Evolutionary conservation across 345 rosid genomes (phyloP).

Genomic region (Eucalyptus lansdowneana): DNA sequence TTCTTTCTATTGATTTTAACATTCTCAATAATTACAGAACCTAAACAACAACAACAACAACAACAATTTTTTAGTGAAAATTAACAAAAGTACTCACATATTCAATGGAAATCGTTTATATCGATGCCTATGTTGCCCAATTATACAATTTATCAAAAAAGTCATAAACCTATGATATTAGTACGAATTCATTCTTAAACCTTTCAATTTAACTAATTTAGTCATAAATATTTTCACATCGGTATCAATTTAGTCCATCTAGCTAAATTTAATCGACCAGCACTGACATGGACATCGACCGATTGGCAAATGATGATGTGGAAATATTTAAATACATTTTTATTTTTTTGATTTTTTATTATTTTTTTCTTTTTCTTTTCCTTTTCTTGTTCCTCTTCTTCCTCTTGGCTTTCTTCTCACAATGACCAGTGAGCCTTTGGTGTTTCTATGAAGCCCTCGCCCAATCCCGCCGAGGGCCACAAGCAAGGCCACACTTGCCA

Average conservation of each 20-base stretch:
- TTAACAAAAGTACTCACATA: neutral
- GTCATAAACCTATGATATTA: rapidly evolving
- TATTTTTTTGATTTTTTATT: no score
- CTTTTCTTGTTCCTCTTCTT: no score
- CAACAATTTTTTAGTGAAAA: neutral
- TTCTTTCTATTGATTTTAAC: neutral
- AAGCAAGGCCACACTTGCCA: rapidly evolving
- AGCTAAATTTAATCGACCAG: rapidly evolving
- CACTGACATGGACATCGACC: rapidly evolving
- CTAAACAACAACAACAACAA: neutral
- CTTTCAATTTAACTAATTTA: rapidly evolving
- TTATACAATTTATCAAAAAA: neutral
- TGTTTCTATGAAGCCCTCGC: rapidly evolving
- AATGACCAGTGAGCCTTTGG: rapidly evolving
- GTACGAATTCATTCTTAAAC: rapidly evolving
- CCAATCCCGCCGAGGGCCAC: rapidly evolving
- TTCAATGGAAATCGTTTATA: neutral
- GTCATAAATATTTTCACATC: rapidly evolving
- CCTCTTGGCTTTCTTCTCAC: no score
- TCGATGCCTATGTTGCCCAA: rapidly evolving
- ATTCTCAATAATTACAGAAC: neutral
- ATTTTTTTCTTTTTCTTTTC: rapidly evolving
- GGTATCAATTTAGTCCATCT: rapidly evolving
- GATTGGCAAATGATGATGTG: rapidly evolving
- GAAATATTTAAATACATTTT: rapidly evolving